Evolutionary conservation across 2,329 filamentous ascomycete species (phyloP), one percentile per base, ranked within the genome.

Genomic region (Colletotrichum abscissum): DNA sequence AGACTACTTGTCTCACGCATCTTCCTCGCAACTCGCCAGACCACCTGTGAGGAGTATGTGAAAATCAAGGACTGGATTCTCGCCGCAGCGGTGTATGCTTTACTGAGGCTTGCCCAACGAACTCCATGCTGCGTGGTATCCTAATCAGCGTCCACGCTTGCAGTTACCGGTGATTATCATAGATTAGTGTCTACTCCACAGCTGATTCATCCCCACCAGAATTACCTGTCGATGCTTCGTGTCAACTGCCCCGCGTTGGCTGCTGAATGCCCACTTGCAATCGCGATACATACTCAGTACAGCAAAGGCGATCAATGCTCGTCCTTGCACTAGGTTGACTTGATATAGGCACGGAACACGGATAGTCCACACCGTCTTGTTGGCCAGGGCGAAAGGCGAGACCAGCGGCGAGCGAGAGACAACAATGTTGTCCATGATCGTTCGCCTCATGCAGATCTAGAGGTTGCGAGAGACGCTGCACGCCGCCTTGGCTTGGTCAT

Each of bases 361-460:
- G 38, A 19, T 42, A n/a, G 6, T 16, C 4, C 9, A 24, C 2
- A 35, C 19, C 49, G 58, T 63, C 38, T 46, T 38, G 54, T 69
- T 8, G 19, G 66, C 46, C 55, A 24, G 26, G 63, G 30, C 30
- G 33, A 49, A 14, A 30, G 58, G 52, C 58, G 38, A 69, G 54
- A 42, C 69, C 55, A 54, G 59, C 66, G 24, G 24, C 54, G n/a
- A 26, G 52, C n/a, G 30, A 59, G 60, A 69, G 55, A 65, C 66
- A 46, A 70, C 59, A 58, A 64, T 8, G n/a, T 42, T 46, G 42
- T 12, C n/a, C 66, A 46, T 59, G 42, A 42, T 26, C 35, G 19
- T n/a, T 42, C 66, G 59, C 46, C 66, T 46, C 52, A 58, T 42
- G 33, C 33, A 59, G 52, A 59, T 64, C 59, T 28, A 69, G 49